These are phyloP conservation scores for Phaeodactylum tricornutum DNA, from an alignment of 108 stramenopile species.

Conservation along the genomic window DNA sequence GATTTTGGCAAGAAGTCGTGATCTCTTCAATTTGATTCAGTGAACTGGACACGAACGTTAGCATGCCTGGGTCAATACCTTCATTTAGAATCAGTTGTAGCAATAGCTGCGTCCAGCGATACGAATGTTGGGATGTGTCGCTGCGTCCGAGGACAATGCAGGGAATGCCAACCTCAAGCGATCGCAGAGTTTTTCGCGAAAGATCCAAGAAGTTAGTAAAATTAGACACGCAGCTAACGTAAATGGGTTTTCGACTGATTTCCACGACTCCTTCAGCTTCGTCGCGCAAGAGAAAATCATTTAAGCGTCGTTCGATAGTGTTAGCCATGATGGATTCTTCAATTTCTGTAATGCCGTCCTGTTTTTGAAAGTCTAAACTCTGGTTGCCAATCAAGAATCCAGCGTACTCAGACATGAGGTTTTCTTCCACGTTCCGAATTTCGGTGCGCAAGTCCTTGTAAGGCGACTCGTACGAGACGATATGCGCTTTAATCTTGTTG, in stretches of 20 bases:
- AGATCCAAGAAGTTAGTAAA: conserved; percentile 85
- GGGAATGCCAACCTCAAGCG: conserved; percentile 74
- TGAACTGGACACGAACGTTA: conserved; percentile 58
- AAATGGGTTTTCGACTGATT: conserved; percentile 53
- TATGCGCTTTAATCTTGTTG: conserved; percentile 38
- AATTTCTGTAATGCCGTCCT: conserved; percentile 83
- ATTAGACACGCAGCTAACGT: conserved; percentile 67
- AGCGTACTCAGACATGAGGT: conserved; percentile 45
- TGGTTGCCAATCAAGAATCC: conserved; percentile 78
- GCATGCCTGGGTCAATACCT: conserved; percentile 56
- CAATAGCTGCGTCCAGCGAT: conserved; percentile 63
- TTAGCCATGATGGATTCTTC: conserved; percentile 79
- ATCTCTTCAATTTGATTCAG: conserved; percentile 67
- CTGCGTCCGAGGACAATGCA: conserved; percentile 59
- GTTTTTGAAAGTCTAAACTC: conserved; percentile 74
- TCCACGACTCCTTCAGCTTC: conserved; percentile 38
- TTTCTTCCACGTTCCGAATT: conserved; percentile 54
- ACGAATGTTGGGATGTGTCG: conserved; percentile 69
- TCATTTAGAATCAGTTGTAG: conserved; percentile 37
- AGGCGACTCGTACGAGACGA: conserved; percentile 39
- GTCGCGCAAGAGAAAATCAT: conserved; percentile 58
- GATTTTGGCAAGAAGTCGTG: conserved; percentile 24
- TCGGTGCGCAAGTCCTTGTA: conserved; percentile 43
- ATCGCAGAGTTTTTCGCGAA: conserved; percentile 69
- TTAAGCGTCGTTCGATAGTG: conserved; percentile 65